phyloP scores from a whole-genome alignment of 2,329 filamentous ascomycete genomes.

The Westerdykella sp. region DNA sequence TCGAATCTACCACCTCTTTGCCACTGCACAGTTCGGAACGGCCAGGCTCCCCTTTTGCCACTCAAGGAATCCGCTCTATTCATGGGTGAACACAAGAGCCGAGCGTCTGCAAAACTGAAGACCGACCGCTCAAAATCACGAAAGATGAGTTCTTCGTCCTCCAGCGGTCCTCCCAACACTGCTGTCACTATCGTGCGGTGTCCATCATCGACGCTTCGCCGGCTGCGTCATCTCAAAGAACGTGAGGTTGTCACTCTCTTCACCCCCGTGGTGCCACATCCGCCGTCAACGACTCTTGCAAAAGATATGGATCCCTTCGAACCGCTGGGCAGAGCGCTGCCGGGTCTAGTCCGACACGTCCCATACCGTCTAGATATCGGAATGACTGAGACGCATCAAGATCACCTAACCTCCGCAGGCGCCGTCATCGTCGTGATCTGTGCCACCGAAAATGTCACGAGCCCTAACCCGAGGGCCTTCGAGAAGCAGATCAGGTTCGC shows the following conservation, averaged over 20 bases:
- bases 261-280: conserved; percentile 51
- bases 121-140: conserved; percentile 8
- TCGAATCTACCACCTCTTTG: conserved; percentile 5
- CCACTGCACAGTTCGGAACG: too few relatives aligned
- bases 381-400: conserved; percentile 57
- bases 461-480: conserved; percentile 18
- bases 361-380: conserved; percentile 61
- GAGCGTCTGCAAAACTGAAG: conserved; percentile 9
- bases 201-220: conserved; percentile 16
- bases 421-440: conserved; percentile 55
- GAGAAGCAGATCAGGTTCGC: conserved; percentile 30
- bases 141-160: conserved; percentile 12
- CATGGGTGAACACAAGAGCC: conserved; percentile 24
- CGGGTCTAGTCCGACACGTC: conserved; percentile 59
- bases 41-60: too few relatives aligned
- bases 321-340: conserved; percentile 58
- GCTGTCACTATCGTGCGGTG: conserved; percentile 22
- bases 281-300: conserved; percentile 26
- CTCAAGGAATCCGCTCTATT: too few relatives aligned
- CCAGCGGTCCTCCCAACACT: conserved; percentile 9
- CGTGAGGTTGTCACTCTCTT: conserved; percentile 41
- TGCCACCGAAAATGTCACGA: conserved; percentile 22
- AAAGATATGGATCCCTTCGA: conserved; percentile 63
- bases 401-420: conserved; percentile 56
- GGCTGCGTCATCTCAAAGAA: conserved; percentile 32